Evolutionary conservation across 1,139 yeast species (phyloP).

Genomic region (Ashbya aceris): DNA sequence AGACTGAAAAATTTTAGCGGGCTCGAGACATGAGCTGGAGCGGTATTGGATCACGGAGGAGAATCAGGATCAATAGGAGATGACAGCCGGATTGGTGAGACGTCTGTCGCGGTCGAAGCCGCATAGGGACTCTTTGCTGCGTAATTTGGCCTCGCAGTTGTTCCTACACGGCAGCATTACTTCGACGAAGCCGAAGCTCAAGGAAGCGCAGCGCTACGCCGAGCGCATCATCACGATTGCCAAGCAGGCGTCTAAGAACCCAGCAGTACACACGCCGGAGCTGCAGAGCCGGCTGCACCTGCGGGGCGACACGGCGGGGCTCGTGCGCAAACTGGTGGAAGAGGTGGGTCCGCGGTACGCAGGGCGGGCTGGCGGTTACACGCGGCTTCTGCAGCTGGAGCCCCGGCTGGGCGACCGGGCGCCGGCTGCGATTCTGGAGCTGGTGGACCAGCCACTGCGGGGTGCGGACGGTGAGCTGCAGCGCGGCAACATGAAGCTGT

Average conservation of each 20-base stretch:
- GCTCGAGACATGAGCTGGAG: background rate
- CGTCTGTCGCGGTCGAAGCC: slow-evolving; percentile 34
- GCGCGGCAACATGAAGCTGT: slow-evolving; percentile 27
- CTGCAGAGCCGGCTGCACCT: slow-evolving; percentile 24
- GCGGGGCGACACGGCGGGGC: slow-evolving; percentile 27
- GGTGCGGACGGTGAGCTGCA: slow-evolving; percentile 13
- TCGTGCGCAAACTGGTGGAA: slow-evolving; percentile 45
- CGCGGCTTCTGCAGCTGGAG: slow-evolving; percentile 76
- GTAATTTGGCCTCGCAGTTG: slow-evolving; percentile 57
- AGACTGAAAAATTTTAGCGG: too few relatives aligned
- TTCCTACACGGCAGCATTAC: slow-evolving; percentile 59
- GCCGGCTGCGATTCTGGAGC: slow-evolving; percentile 79
- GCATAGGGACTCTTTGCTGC: slow-evolving; percentile 45
- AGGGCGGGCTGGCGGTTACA: slow-evolving; percentile 68
- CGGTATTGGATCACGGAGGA: background rate
- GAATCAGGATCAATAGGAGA: slow-evolving; percentile 4
- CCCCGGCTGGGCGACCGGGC: slow-evolving; percentile 88
- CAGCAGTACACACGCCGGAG: slow-evolving; percentile 12
- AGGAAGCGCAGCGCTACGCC: slow-evolving; percentile 48
- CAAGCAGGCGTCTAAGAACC: slow-evolving; percentile 19
- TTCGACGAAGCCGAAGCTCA: slow-evolving; percentile 66
- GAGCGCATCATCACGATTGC: slow-evolving; percentile 50
- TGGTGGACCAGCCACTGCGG: slow-evolving; percentile 57
- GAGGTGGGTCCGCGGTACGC: slow-evolving; percentile 59
- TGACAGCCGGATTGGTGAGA: slow-evolving; percentile 28